A percentile compares a stretch with the other conserved stretches of the same genome.
These are phyloP conservation scores for Pinus albicaulis DNA, from an alignment of 75 land plant species.

Conservation along the genomic window DNA sequence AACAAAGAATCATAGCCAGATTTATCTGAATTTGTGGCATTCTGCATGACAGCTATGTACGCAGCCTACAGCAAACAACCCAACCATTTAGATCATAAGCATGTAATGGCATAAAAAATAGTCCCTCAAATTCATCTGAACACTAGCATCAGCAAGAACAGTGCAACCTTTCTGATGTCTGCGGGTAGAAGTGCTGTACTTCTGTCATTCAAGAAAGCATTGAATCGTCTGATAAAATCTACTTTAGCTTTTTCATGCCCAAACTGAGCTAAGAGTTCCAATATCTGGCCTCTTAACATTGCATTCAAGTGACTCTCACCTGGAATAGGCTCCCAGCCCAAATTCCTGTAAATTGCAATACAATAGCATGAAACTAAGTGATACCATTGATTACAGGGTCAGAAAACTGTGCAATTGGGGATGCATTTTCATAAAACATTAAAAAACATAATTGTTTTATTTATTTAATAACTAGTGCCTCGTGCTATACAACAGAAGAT, in stretches of 20 bases:
- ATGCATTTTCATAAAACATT: neutral
- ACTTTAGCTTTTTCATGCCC: constrained; percentile 64
- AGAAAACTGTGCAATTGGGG: neutral
- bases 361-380: neutral
- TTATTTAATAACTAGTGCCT: neutral
- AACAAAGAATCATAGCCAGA: constrained; percentile 74
- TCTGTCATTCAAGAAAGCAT: constrained; percentile 75
- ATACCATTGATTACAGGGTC: neutral
- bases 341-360: constrained; percentile 42
- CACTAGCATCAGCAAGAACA: constrained; percentile 3
- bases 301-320: constrained; percentile 81
- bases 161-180: constrained; percentile 78
- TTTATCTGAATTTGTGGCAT: constrained; percentile 51
- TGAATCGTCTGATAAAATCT: constrained; percentile 80
- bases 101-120: neutral
- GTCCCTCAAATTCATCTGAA: neutral
- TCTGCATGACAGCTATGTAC: constrained; percentile 85
- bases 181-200: constrained; percentile 77
- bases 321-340: constrained; percentile 85
- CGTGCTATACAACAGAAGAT: neutral
- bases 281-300: constrained; percentile 86
- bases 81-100: neutral
- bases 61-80: constrained; percentile 59
- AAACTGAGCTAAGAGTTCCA: constrained; percentile 65
- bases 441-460: no score